These are phyloP conservation scores for Suhomyces xylopsoci DNA, from an alignment of 805 yeast species.

Conservation along the genomic window DNA sequence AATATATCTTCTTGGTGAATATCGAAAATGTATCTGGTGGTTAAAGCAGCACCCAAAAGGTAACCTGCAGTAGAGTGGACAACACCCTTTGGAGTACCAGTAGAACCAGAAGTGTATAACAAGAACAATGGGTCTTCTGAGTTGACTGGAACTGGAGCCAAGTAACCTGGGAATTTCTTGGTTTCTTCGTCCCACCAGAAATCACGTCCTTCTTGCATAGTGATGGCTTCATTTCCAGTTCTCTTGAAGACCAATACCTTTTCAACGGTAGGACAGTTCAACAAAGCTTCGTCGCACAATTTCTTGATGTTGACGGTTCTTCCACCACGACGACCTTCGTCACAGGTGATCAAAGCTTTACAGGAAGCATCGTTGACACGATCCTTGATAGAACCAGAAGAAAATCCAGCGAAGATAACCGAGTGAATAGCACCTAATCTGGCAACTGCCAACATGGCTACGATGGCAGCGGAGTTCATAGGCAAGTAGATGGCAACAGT, in stretches of 20 bases:
- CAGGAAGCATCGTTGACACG: constrained; percentile 71
- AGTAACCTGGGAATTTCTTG: constrained; percentile 61
- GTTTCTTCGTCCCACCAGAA: constrained; percentile 75
- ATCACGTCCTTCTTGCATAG: constrained; percentile 57
- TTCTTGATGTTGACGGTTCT: constrained; percentile 76
- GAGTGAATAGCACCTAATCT: constrained; percentile 84
- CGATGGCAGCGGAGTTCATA: constrained; percentile 78
- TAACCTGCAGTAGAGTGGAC: constrained; percentile 81
- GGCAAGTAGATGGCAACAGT: constrained; percentile 85
- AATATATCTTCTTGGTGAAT: constrained; percentile 69
- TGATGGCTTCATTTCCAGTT: constrained; percentile 59
- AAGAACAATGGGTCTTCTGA: constrained; percentile 82
- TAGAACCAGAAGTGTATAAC: constrained; percentile 82
- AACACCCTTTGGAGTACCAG: constrained; percentile 88
- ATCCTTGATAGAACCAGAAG: constrained; percentile 67
- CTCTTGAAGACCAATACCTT: constrained; percentile 72
- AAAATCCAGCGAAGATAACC: constrained; percentile 83
- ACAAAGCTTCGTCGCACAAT: constrained; percentile 77
- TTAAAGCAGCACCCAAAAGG: constrained; percentile 66
- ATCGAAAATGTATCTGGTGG: constrained; percentile 76
- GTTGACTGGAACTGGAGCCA: constrained; percentile 70
- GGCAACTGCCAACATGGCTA: constrained; percentile 72
- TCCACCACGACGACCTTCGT: constrained; percentile 83
- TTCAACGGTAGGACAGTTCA: constrained; percentile 60
- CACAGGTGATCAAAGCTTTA: constrained; percentile 71